Evolutionary conservation across 176 grass and related monocot species (phyloP), one percentile per base, ranked within the genome.

Genomic region (Bolboschoenus planiculmis): DNA sequence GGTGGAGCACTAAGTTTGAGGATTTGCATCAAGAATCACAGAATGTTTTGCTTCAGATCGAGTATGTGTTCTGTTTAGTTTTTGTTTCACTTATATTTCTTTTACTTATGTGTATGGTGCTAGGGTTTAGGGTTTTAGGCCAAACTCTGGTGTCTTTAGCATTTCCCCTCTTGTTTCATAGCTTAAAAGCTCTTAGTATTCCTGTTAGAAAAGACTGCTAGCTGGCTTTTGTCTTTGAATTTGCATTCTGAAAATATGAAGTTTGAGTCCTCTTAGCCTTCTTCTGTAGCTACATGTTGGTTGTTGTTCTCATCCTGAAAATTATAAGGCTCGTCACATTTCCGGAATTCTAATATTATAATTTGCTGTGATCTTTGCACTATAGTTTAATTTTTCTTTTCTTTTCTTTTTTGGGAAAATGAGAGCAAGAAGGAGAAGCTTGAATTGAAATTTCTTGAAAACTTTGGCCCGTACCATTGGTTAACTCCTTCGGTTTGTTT

Each of bases 1-100:
- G 83, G 61, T 96, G 90, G 85, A 70, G 42, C 26, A 91, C 86
- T 15, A 92, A 87, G 79, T 96, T 86, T 81, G 80, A 78, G 43
- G 86, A 92, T 61, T 84, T 96, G 44, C 93, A 96, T 40, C 79
- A 91, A 4, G 42, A 66, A n/a, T 96, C 88, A 1, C 90, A 91
- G 84, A 83, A 72, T 3, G 46, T 92, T 63, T 87, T 96, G 36
- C 88, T 92, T 61, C 79, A 88, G 44, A 90, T 92, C 74, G 93
- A 92, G 93, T 95, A 92, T 9, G 85, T 16, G 10, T 81, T 78
- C 13, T 75, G 29, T 71, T 72, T 29, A 11, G 50, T 42, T 91
- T 15, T 76, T 33, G 55, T 10, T n/a, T 11, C 7, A 71, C 58
- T 83, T 70, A 64, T 48, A 60, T 72, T 84, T 73, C 4, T 47